These are phyloP conservation scores for Akebia trifoliata DNA, from an alignment of 164 flowering plant species.

Conservation along the genomic window DNA sequence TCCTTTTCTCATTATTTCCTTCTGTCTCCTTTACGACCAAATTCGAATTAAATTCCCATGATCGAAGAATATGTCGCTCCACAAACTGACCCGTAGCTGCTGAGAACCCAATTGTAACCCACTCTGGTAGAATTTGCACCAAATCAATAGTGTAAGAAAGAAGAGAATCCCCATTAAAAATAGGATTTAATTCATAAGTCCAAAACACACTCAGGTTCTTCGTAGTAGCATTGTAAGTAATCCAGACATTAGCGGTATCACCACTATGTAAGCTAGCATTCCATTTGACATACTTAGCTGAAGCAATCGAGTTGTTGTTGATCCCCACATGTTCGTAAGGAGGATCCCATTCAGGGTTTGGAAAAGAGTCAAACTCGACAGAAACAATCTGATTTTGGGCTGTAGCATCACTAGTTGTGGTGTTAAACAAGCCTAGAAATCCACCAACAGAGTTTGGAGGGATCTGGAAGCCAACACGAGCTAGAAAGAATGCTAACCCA, in stretches of 20 bases:
- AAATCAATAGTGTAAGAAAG: slow-evolving; percentile 34
- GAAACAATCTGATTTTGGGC: slow-evolving; percentile 13
- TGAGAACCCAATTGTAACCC: slow-evolving; percentile 31
- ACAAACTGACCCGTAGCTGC: slow-evolving; percentile 14
- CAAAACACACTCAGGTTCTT: slow-evolving; percentile 25
- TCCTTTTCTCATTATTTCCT: background rate
- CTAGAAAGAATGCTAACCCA: slow-evolving; percentile 32
- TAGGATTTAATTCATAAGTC: slow-evolving; percentile 13
- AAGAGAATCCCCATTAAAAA: slow-evolving; percentile 20
- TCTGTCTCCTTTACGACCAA: slow-evolving; percentile 14
- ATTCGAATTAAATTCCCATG: slow-evolving; percentile 34
- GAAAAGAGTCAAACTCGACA: slow-evolving; percentile 25
- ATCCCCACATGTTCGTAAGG: slow-evolving; percentile 34
- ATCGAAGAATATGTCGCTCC: slow-evolving; percentile 18
- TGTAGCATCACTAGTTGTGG: background rate
- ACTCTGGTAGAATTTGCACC: slow-evolving; percentile 30
- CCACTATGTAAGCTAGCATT: slow-evolving; percentile 23
- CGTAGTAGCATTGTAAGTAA: slow-evolving; percentile 23
- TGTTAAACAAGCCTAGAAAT: slow-evolving; percentile 22
- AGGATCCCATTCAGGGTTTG: slow-evolving; percentile 27
- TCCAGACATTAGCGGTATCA: slow-evolving; percentile 19
- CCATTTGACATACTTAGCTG: slow-evolving; percentile 12
- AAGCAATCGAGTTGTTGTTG: slow-evolving; percentile 22
- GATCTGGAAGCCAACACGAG: slow-evolving; percentile 19
- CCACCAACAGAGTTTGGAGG: slow-evolving; percentile 26